A percentile compares a stretch with the other conserved stretches of the same genome.
These are phyloP conservation scores for Penicillium tannophilum DNA, from an alignment of 495 filamentous ascomycete species.

Conservation along the genomic window DNA sequence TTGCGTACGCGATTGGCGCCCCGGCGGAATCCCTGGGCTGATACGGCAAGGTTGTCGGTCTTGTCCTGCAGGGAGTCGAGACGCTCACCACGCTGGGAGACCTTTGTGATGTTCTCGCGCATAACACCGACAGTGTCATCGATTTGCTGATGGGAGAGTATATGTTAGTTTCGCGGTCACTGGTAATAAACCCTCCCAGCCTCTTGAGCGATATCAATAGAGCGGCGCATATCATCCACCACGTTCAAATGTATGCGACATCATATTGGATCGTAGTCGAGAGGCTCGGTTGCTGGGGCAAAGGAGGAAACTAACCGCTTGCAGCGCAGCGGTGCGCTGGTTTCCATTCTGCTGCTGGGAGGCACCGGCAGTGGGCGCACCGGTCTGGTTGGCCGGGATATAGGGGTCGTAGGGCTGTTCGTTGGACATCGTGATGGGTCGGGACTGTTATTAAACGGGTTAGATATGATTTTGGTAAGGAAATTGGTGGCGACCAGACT, in stretches of 20 bases:
- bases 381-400: slow-evolving; percentile 62
- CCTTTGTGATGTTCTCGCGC: slow-evolving; percentile 93
- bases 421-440: slow-evolving; percentile 54
- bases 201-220: slow-evolving; percentile 1
- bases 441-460: slow-evolving; percentile 13
- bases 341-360: slow-evolving; percentile 61
- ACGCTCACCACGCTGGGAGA: slow-evolving; percentile 85
- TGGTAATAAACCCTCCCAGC: neutral
- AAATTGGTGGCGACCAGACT: slow-evolving; percentile 15
- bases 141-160: slow-evolving; percentile 72
- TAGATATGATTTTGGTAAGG: slow-evolving; percentile 14
- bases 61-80: slow-evolving; percentile 92
- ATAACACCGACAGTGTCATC: slow-evolving; percentile 90
- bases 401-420: slow-evolving; percentile 90
- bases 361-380: slow-evolving; percentile 46
- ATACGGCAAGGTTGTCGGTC: slow-evolving; percentile 88
- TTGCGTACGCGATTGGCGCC: slow-evolving; percentile 95
- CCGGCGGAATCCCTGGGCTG: slow-evolving; percentile 90
- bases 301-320: slow-evolving; percentile 65
- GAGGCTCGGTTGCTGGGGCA: neutral
- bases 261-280: neutral
- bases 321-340: slow-evolving; percentile 69
- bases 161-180: slow-evolving; percentile 22
- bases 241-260: neutral
- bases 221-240: slow-evolving; percentile 4